Evolutionary conservation across 2,329 filamentous ascomycete genomes (phyloP).

Genomic region (Calonectria fujianensis): DNA sequence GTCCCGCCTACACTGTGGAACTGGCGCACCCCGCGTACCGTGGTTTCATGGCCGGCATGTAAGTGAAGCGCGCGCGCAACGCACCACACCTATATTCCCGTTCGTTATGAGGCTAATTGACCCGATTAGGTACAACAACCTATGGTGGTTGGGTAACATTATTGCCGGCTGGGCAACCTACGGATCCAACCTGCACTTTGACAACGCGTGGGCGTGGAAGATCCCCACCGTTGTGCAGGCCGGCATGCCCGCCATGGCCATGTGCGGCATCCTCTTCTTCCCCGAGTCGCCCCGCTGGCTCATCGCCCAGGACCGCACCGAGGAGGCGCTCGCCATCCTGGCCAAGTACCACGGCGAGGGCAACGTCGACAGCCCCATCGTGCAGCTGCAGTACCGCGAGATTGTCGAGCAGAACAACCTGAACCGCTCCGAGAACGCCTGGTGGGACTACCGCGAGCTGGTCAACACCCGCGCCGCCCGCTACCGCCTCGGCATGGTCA

Average conservation of each 20-base stretch:
- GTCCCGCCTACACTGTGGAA: conserved; percentile 78
- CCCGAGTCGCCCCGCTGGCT: conserved; percentile 66
- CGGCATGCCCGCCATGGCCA: conserved; percentile 23
- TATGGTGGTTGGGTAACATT: conserved; percentile 41
- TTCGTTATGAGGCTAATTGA: not conserved
- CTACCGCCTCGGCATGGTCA: conserved; percentile 71
- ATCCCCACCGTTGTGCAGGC: conserved; percentile 28
- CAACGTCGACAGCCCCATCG: conserved; percentile 53
- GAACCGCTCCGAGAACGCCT: conserved; percentile 73
- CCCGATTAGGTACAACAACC: conserved; percentile 33
- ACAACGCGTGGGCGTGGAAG: conserved; percentile 29
- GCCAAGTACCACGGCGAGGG: conserved; percentile 70
- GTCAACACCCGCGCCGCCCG: conserved; percentile 68
- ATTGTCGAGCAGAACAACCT: conserved; percentile 65
- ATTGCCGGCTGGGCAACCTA: conserved; percentile 66
- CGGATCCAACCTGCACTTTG: conserved; percentile 57
- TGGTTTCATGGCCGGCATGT: conserved; percentile 75
- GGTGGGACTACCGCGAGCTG: conserved; percentile 73
- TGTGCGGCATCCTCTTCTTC: conserved; percentile 33
- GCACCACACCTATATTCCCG: not conserved
- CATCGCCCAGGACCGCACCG: conserved; percentile 54
- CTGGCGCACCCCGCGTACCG: conserved; percentile 78
- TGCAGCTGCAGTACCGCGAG: conserved; percentile 62
- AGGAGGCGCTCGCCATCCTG: conserved; percentile 69
- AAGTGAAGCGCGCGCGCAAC: conserved; percentile 35